Conservation (phyloP, 495 filamentous ascomycete genomes). For the Endocarpon pusillum region DNA sequence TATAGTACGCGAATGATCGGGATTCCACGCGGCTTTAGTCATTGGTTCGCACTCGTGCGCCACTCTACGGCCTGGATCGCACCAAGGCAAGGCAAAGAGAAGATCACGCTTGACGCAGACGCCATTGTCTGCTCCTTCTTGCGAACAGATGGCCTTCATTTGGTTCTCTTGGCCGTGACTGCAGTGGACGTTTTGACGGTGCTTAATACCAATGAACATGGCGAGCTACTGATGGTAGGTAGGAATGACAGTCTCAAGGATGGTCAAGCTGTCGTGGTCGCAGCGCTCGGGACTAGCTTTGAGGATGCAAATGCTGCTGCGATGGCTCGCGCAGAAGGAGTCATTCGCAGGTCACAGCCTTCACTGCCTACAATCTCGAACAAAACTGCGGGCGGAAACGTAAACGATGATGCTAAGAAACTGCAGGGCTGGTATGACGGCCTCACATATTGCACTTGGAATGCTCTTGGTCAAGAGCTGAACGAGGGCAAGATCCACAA, state of each 20-base stretch:
- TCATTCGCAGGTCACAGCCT: conserved; percentile 24
- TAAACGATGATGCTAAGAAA: conserved; percentile 57
- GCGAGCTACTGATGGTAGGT: conserved; percentile 49
- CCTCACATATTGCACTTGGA: conserved; percentile 77
- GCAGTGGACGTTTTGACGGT: conserved; percentile 58
- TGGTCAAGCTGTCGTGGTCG: conserved; percentile 46
- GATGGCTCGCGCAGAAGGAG: conserved; percentile 25
- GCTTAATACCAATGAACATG: conserved; percentile 46
- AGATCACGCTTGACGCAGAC: conserved; percentile 53
- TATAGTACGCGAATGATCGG: no score
- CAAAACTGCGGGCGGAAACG: no score
- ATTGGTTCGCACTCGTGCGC: no score
- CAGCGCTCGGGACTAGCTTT: conserved; percentile 55
- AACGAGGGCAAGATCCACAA: conserved; percentile 62
- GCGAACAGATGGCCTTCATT: conserved; percentile 50
- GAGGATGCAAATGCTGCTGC: conserved; percentile 63
- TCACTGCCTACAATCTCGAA: conserved; percentile 27
- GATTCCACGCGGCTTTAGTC: no score
- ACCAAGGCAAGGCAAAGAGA: conserved; percentile 59
- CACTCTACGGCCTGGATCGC: no score
- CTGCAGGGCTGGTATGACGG: conserved; percentile 83
- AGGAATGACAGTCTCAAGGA: conserved; percentile 44
- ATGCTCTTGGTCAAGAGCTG: conserved; percentile 66
- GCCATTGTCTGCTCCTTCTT: conserved; percentile 71
- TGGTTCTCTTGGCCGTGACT: conserved; percentile 71